These are phyloP conservation scores for Dunaliella primolecta DNA, from an alignment of 139 green algal genomes.

Conservation along the genomic window DNA sequence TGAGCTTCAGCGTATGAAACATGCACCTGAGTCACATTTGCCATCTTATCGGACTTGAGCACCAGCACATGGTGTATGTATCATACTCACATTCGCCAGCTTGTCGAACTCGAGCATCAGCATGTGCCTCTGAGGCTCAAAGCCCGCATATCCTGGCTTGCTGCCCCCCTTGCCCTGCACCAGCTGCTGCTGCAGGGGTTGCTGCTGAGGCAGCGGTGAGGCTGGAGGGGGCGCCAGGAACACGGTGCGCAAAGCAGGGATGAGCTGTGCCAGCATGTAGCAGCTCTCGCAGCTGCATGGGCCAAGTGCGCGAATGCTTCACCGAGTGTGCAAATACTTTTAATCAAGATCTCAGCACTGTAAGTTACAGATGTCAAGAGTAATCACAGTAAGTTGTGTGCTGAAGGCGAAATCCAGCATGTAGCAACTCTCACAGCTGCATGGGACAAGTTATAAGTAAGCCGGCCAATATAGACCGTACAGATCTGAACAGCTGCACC, in stretches of 20 bases:
- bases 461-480: no score
- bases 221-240: not conserved
- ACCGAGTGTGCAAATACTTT: no score
- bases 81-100: slow-evolving; percentile 10
- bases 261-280: slow-evolving; percentile 15
- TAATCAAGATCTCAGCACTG: no score
- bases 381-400: no score
- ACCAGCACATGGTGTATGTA: no score
- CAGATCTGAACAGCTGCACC: no score
- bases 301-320: no score
- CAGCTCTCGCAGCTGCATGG: slow-evolving; percentile 12
- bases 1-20: not conserved
- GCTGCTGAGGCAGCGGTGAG: not conserved
- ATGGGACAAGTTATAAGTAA: no score
- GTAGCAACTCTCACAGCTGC: slow-evolving; percentile 18
- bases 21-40: not conserved
- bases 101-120: slow-evolving; percentile 23
- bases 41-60: not conserved
- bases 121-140: slow-evolving; percentile 16
- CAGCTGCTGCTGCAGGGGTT: not conserved
- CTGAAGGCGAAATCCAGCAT: no score
- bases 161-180: not conserved
- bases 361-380: no score
- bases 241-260: not conserved
- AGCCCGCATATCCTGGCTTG: not conserved